phyloP scores from a whole-genome alignment of 176 grass and related monocot genomes.

The Eragrostis nindensis region DNA sequence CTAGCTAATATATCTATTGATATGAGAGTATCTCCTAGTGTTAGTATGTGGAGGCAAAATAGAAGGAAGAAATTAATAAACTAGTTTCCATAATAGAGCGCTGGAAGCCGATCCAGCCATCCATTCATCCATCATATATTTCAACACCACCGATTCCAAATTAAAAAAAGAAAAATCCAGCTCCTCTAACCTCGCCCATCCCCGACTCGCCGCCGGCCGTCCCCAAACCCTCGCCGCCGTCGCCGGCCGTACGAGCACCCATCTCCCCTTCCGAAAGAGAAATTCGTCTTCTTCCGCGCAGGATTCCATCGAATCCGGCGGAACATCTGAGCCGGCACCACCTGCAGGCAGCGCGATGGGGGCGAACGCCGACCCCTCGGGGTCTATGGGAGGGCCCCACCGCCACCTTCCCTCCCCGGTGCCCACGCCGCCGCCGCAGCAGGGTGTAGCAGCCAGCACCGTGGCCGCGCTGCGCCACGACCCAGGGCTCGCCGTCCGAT shows the following conservation, averaged over 20 bases:
- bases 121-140: not conserved
- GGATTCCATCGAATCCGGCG: conserved; percentile 2
- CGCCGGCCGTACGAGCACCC: not conserved
- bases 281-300: not conserved
- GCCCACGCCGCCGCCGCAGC: conserved; percentile 12
- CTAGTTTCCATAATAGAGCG: too few species aligned
- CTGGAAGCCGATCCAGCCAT: not conserved
- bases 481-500: conserved; percentile 45
- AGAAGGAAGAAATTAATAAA: too few species aligned
- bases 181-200: not conserved
- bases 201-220: conserved; percentile 26
- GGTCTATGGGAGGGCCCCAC: conserved; percentile 30
- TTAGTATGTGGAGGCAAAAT: too few species aligned
- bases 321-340: conserved; percentile 16
- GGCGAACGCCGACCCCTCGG: conserved; percentile 56
- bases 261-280: not conserved
- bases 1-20: too few species aligned
- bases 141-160: not conserved
- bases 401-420: conserved; percentile 21
- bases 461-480: conserved; percentile 46
- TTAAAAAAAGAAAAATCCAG: not conserved
- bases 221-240: conserved; percentile 15
- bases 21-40: too few species aligned
- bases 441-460: conserved; percentile 29
- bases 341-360: conserved; percentile 33